Percentiles rank a stretch among this genome's conserved stretches.
Evolutionary conservation across 2,329 filamentous ascomycete species (phyloP).

Genomic region (Calonectria leucothoes): DNA sequence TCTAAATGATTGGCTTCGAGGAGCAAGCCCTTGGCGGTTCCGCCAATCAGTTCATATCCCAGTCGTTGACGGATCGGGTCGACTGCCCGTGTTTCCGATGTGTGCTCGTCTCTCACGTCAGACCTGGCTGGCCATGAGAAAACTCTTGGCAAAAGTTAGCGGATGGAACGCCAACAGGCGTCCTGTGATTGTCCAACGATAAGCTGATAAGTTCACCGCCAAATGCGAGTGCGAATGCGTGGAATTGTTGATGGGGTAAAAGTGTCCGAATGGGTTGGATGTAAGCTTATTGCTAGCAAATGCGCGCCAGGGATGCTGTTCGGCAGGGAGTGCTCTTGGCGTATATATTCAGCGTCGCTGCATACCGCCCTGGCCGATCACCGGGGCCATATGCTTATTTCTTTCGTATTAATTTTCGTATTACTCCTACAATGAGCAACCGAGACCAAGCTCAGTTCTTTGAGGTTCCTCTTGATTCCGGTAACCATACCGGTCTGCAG

Average conservation of each 20-base stretch:
- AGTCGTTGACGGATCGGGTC: neutral
- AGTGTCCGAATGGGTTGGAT: neutral
- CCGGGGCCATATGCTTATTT: neutral
- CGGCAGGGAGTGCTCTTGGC: neutral
- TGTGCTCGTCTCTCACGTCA: neutral
- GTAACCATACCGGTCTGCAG: no score
- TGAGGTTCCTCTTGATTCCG: neutral
- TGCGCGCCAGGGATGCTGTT: no score
- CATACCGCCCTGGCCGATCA: neutral
- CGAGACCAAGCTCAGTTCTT: neutral
- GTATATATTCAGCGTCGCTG: neutral
- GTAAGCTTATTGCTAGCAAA: neutral
- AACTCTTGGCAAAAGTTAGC: neutral
- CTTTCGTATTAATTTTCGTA: neutral
- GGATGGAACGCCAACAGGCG: neutral
- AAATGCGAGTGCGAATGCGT: neutral
- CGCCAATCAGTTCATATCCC: neutral
- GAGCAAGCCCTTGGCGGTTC: neutral
- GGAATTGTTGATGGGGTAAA: neutral
- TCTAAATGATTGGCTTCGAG: neutral
- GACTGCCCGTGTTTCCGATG: neutral
- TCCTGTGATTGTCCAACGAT: neutral
- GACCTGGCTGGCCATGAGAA: neutral
- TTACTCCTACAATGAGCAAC: neutral
- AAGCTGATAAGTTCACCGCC: neutral